These are phyloP conservation scores for Nemophila menziesii DNA, from an alignment of 257 asterid genomes.

Conservation along the genomic window DNA sequence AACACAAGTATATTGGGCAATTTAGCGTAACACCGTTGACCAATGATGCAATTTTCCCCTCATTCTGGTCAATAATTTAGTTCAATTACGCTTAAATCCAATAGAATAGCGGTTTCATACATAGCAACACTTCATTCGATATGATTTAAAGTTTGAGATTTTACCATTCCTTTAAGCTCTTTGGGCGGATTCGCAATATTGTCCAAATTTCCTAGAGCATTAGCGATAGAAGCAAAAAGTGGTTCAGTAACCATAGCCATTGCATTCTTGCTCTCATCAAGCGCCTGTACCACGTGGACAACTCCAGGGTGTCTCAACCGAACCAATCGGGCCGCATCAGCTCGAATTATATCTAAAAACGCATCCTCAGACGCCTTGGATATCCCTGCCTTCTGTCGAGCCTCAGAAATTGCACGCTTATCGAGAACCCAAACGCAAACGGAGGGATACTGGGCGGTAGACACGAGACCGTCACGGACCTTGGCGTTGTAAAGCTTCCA, in stretches of 20 bases:
- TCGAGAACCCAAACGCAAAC: conserved; percentile 92
- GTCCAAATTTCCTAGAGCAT: conserved; percentile 74
- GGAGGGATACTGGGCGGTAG: conserved; percentile 58
- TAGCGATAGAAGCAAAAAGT: conserved; percentile 77
- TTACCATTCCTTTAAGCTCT: conserved; percentile 94
- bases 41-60: too few species aligned
- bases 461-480: conserved; percentile 58
- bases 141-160: not conserved
- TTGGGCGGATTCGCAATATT: conserved; percentile 65
- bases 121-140: too few species aligned
- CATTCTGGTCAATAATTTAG: not conserved
- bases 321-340: conserved; percentile 83
- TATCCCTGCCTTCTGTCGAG: conserved; percentile 73
- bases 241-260: conserved; percentile 99
- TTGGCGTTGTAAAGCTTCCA: conserved; percentile 88
- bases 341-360: conserved; percentile 70
- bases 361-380: conserved; percentile 88
- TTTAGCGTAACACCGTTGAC: too few species aligned
- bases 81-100: not conserved
- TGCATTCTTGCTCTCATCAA: conserved; percentile 85
- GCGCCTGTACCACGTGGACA: conserved; percentile 86
- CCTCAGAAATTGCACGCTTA: conserved; percentile 71
- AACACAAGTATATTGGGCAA: not conserved
- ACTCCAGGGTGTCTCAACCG: conserved; percentile 99
- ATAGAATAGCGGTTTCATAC: not conserved